Percentiles rank a stretch among this genome's conserved stretches.
Evolutionary conservation across 2,329 filamentous ascomycete genomes (phyloP).

Genomic region (Cephalotrichum gorgonifer): DNA sequence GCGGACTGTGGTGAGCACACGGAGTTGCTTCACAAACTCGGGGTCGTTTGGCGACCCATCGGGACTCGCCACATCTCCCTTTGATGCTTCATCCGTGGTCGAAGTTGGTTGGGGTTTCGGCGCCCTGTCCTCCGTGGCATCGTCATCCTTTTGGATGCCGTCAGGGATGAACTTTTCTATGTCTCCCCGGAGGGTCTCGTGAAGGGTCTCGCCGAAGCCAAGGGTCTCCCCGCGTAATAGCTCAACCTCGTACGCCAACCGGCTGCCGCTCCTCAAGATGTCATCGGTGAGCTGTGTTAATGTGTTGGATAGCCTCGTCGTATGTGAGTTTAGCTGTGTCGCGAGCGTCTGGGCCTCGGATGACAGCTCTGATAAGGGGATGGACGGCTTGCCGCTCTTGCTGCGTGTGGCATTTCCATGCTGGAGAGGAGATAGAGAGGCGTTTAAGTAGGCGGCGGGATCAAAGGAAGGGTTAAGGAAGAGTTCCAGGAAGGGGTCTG

Average conservation of each 20-base stretch:
- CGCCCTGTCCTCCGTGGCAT: not conserved
- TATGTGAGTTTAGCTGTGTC: slow-evolving; percentile 81
- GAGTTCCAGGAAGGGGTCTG: slow-evolving; percentile 62
- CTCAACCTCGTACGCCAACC: slow-evolving; percentile 90
- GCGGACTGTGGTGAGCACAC: slow-evolving; percentile 73
- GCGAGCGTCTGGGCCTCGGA: slow-evolving; percentile 74
- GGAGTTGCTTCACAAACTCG: slow-evolving; percentile 64
- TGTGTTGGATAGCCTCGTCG: slow-evolving; percentile 67
- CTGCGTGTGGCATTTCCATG: slow-evolving; percentile 19
- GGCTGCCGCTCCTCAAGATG: slow-evolving; percentile 78
- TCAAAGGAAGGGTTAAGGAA: slow-evolving; percentile 75
- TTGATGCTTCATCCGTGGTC: slow-evolving; percentile 2
- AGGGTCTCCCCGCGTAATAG: slow-evolving; percentile 80
- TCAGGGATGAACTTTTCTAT: slow-evolving; percentile 61
- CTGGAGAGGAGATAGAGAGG: slow-evolving; percentile 59
- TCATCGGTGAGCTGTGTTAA: slow-evolving; percentile 90
- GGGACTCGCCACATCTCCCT: slow-evolving; percentile 9
- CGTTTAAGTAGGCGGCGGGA: slow-evolving; percentile 75
- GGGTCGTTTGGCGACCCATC: slow-evolving; percentile 34
- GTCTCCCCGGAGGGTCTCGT: slow-evolving; percentile 61
- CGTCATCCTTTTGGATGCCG: slow-evolving; percentile 24
- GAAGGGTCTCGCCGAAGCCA: slow-evolving; percentile 67
- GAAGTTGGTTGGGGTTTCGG: not conserved
- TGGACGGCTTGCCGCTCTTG: slow-evolving; percentile 15
- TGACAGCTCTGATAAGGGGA: slow-evolving; percentile 66